phyloP scores from a whole-genome alignment of 2,329 filamentous ascomycete genomes.

The Colletotrichum sojae region DNA sequence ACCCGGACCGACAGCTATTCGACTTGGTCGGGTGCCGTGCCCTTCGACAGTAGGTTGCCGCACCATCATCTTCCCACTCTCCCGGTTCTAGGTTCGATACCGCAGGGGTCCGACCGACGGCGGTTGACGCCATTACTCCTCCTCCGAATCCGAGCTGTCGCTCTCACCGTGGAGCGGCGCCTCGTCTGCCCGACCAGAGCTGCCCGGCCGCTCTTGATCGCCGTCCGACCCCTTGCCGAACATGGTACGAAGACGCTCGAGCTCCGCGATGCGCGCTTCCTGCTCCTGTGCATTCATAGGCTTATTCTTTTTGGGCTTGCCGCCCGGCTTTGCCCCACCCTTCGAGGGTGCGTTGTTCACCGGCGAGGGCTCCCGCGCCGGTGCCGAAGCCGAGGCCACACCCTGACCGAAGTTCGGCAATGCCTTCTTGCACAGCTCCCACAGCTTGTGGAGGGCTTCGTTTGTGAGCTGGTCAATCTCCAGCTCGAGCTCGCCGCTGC shows the following conservation, averaged over 20 bases:
- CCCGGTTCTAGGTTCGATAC: background rate
- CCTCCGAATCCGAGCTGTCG: constrained; percentile 64
- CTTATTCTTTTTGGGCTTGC: constrained; percentile 80
- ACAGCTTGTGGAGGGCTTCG: constrained; percentile 68
- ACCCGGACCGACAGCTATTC: background rate
- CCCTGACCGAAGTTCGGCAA: constrained; percentile 58
- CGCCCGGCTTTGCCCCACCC: constrained; percentile 53
- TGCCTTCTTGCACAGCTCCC: constrained; percentile 61
- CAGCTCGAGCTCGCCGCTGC: constrained; percentile 71
- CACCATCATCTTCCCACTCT: background rate
- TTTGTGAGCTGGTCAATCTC: constrained; percentile 71
- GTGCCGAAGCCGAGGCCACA: constrained; percentile 42
- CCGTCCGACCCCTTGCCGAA: constrained; percentile 49
- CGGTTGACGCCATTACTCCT: constrained; percentile 49
- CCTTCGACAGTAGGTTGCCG: background rate
- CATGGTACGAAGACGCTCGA: constrained; percentile 67
- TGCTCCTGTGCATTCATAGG: constrained; percentile 81
- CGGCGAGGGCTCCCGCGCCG: constrained; percentile 49
- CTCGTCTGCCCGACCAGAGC: constrained; percentile 37
- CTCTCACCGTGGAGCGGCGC: constrained; percentile 43
- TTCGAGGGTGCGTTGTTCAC: constrained; percentile 48
- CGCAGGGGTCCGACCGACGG: background rate
- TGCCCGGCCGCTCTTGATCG: constrained; percentile 49
- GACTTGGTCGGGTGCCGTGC: background rate
- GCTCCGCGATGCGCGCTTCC: constrained; percentile 73